These are phyloP conservation scores for Quercus lobata DNA, from an alignment of 331 rosid genomes.

Conservation along the genomic window DNA sequence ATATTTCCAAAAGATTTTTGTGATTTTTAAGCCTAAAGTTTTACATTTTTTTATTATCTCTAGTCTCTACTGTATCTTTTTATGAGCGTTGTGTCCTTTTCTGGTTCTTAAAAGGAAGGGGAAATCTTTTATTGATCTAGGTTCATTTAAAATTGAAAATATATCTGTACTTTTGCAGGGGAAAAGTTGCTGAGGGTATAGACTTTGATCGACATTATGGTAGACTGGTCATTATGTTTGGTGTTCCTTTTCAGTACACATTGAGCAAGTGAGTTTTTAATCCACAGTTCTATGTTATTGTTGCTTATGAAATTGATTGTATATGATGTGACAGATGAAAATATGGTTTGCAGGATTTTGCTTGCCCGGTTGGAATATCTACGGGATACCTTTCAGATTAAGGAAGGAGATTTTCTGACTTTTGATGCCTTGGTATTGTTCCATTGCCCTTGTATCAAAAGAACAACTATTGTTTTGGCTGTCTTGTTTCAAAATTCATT, in stretches of 20 bases:
- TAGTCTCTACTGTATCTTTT: not conserved
- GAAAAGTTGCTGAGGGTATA: constrained; percentile 96
- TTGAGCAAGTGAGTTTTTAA: constrained; percentile 79
- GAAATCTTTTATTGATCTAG: not conserved
- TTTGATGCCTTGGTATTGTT: constrained; percentile 85
- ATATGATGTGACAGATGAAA: constrained; percentile 16
- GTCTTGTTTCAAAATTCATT: not conserved
- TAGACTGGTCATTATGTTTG: constrained; percentile 90
- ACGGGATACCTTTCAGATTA: constrained; percentile 88
- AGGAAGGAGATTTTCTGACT: constrained; percentile 94
- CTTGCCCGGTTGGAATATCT: constrained; percentile 88
- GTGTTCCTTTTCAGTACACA: constrained; percentile 95
- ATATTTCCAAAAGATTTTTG: not conserved
- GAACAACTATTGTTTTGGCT: not conserved
- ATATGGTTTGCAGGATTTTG: constrained; percentile 68
- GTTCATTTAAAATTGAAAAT: constrained; percentile 8
- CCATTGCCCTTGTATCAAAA: not conserved
- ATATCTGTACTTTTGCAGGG: constrained; percentile 46
- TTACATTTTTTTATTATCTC: not conserved
- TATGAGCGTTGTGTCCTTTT: not conserved
- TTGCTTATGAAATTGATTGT: constrained; percentile 1
- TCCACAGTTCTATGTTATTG: not conserved
- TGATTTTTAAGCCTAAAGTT: not conserved
- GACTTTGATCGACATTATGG: constrained; percentile 98
- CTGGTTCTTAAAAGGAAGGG: not conserved